Evolutionary conservation across 2,329 filamentous ascomycete genomes (phyloP), one percentile per base, ranked within the genome.

Genomic region (Microsporum canis): DNA sequence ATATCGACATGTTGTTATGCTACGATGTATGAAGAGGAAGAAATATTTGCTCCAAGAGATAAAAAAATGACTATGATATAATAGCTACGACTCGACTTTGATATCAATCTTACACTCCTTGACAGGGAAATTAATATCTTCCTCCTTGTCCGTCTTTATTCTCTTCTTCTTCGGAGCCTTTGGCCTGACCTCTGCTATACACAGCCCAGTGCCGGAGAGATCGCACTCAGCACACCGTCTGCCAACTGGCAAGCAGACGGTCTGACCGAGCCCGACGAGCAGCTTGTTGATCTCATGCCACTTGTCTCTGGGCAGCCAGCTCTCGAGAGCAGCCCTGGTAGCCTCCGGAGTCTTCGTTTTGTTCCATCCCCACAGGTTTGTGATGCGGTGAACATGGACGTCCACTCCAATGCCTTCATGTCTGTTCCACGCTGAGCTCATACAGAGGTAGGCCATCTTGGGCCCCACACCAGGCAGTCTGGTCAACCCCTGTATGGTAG

Each of bases 201-300:
- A 99, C 62, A 97, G 73, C 2, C 89, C 89, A 36, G 79, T 79
- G 23, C 87, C 77, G 0, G 89, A 89, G 57, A 97, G 75, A 65
- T 88, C 87, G 75, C 94, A 99, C 57, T 94, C 87, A 17, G 89
- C 91, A 75, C 94, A 99, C 66, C 82, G 84, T 65, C 86, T 80
- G 0, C 88, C 89, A 1, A 92, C 83, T 0, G 91, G 90, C 65
- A 90, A 76, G 71, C 91, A 96, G 27, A 94, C 84, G 0, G 85
- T 89, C 80, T 96, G 91, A 0, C 91, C 91, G 64, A 95, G 80
- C 0, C 91, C 91, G 36, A 96, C 91, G 43, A 96, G 80, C 72
- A 96, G 75, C 76, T 87, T 85, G 73, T 96, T 96, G 72, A 96
- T 95, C 74, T 95, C 89, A 73, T 89, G 88, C 91, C 91, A 96